Evolutionary conservation across 2,329 filamentous ascomycete species (phyloP).

Genomic region (Pestalotiopsis sp.): DNA sequence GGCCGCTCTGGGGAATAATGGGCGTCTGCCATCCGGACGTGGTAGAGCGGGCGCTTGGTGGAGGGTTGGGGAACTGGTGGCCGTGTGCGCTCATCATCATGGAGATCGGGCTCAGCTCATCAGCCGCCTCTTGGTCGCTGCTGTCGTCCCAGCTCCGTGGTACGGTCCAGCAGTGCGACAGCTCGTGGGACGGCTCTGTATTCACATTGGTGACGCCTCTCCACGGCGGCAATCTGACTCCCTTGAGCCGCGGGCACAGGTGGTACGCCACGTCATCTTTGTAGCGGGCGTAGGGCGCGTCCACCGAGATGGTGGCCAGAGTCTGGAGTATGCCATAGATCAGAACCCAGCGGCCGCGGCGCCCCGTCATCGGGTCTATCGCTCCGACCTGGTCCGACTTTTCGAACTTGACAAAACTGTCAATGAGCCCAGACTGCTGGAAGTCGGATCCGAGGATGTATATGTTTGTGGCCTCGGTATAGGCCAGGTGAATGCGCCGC

Average conservation of each 20-base stretch:
- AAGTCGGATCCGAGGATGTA: slow-evolving; percentile 57
- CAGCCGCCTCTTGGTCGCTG: slow-evolving; percentile 19
- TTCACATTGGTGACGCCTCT: slow-evolving; percentile 33
- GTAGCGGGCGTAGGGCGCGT: slow-evolving; percentile 56
- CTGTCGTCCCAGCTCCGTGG: slow-evolving; percentile 39
- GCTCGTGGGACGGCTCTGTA: slow-evolving; percentile 47
- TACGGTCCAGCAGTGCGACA: slow-evolving; percentile 56
- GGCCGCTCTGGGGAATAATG: slow-evolving; percentile 19
- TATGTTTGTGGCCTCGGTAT: slow-evolving; percentile 63
- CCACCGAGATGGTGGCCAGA: slow-evolving; percentile 61
- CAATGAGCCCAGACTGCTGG: slow-evolving; percentile 55
- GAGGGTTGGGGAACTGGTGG: slow-evolving; percentile 25
- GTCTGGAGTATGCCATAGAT: slow-evolving; percentile 64
- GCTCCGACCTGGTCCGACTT: slow-evolving; percentile 53
- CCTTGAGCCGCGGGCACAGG: slow-evolving; percentile 55
- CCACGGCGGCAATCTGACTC: slow-evolving; percentile 59
- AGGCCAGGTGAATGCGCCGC: slow-evolving; percentile 56
- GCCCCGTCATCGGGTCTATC: slow-evolving; percentile 56
- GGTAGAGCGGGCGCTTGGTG: slow-evolving; percentile 19
- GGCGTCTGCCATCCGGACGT: slow-evolving; percentile 23
- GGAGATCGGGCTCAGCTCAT: slow-evolving; percentile 21
- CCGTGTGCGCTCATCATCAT: slow-evolving; percentile 29
- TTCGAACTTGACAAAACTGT: slow-evolving; percentile 59
- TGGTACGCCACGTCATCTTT: slow-evolving; percentile 59
- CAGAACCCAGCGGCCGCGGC: slow-evolving; percentile 63